Evolutionary conservation across 768 basidiomycete species (phyloP).

Genomic region (Clavulina sp.): DNA sequence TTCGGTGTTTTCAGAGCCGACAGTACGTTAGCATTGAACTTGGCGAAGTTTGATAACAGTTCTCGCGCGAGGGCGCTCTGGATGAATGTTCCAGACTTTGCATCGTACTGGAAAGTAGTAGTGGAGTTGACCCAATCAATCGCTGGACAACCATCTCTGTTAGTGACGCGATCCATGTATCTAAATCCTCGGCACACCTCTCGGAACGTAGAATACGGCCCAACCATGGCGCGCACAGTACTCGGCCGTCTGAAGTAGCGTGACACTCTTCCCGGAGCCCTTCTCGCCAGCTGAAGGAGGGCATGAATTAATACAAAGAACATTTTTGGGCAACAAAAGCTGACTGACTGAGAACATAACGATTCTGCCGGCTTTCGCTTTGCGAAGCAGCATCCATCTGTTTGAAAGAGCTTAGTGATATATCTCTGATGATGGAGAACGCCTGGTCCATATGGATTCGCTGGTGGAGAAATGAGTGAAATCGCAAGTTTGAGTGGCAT

Average conservation of each 20-base stretch:
- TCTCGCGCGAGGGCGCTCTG: slow-evolving; percentile 51
- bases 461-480: slow-evolving; percentile 20
- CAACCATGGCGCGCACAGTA: slow-evolving; percentile 47
- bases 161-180: background rate
- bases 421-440: slow-evolving; percentile 50
- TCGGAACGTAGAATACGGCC: slow-evolving; percentile 74
- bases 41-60: slow-evolving; percentile 41
- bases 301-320: slow-evolving; percentile 7
- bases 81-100: slow-evolving; percentile 56
- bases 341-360: slow-evolving; percentile 49
- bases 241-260: slow-evolving; percentile 60
- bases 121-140: slow-evolving; percentile 56
- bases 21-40: slow-evolving; percentile 35
- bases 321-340: background rate
- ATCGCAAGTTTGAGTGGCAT: background rate
- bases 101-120: slow-evolving; percentile 53
- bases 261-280: slow-evolving; percentile 68
- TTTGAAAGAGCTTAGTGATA: slow-evolving; percentile 40
- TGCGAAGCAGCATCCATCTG: slow-evolving; percentile 34
- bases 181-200: slow-evolving; percentile 31
- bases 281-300: slow-evolving; percentile 39
- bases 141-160: slow-evolving; percentile 18
- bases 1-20: slow-evolving; percentile 24
- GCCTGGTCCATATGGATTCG: slow-evolving; percentile 54
- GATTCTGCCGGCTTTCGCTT: slow-evolving; percentile 31